phyloP scores from a whole-genome alignment of 2,329 filamentous ascomycete species.

The Alternaria longipes region DNA sequence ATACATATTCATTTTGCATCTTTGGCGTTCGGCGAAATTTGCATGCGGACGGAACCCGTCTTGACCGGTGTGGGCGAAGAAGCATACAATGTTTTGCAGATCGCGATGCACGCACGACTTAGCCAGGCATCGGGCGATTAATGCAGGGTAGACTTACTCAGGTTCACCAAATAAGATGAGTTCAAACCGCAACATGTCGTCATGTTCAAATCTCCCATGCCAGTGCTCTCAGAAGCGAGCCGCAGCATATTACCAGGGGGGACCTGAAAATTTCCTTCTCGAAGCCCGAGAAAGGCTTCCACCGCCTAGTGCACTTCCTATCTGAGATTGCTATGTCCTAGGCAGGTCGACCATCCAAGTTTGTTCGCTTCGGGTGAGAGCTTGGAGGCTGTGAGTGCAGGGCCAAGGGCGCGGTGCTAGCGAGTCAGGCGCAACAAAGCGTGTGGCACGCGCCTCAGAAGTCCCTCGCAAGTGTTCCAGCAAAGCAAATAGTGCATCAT shows the following conservation, averaged over 20 bases:
- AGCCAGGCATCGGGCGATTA: conserved; percentile 12
- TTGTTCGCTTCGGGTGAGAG: conserved; percentile 12
- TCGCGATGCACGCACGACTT: conserved; percentile 11
- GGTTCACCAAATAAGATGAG: conserved; percentile 26
- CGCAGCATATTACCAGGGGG: conserved; percentile 19
- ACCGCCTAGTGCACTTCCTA: conserved; percentile 12
- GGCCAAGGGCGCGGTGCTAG: conserved; percentile 15
- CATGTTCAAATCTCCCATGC: conserved; percentile 27
- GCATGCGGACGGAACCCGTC: conserved; percentile 24
- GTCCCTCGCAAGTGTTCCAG: conserved; percentile 14
- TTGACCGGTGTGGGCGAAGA: conserved; percentile 19
- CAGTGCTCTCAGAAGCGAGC: conserved; percentile 15
- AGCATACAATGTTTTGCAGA: conserved; percentile 24
- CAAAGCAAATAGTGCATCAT: conserved; percentile 19
- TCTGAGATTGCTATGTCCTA: conserved; percentile 10
- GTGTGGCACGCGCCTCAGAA: conserved; percentile 16
- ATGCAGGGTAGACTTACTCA: conserved; percentile 20
- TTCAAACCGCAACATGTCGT: conserved; percentile 25
- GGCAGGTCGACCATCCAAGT: not conserved
- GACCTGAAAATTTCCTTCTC: conserved; percentile 6
- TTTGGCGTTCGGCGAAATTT: conserved; percentile 46
- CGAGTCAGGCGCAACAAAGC: conserved; percentile 33
- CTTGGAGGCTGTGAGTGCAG: conserved; percentile 6
- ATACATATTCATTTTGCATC: conserved; percentile 33
- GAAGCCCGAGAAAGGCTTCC: conserved; percentile 13